Evolutionary conservation across 192 early-diverging fungal genomes (phyloP).

Genomic region (Backusella morwellensis): DNA sequence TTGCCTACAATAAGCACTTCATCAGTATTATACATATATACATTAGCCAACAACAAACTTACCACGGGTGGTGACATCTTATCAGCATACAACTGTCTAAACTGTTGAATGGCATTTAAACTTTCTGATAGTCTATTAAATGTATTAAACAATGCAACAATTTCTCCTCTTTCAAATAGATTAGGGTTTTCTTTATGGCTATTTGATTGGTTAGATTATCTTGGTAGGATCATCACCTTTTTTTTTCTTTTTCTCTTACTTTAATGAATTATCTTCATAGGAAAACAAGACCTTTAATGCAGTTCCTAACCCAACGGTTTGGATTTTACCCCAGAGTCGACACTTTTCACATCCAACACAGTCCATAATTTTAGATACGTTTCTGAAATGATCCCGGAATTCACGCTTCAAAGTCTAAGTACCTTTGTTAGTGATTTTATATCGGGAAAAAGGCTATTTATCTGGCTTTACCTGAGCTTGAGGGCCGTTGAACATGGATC

Average conservation of each 20-base stretch:
- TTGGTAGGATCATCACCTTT: not conserved
- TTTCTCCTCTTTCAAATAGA: conserved; percentile 70
- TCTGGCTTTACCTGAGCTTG: conserved; percentile 36
- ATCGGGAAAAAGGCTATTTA: not conserved
- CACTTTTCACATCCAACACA: conserved; percentile 99
- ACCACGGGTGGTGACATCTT: conserved; percentile 5
- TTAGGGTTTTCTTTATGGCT: conserved; percentile 52
- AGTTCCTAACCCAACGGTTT: conserved; percentile 92
- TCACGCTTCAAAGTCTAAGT: conserved; percentile 71
- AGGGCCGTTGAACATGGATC: conserved; percentile 72
- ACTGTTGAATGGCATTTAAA: conserved; percentile 75
- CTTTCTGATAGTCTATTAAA: conserved; percentile 87
- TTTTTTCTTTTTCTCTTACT: conserved; percentile 36
- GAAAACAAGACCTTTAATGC: conserved; percentile 96
- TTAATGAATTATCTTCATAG: conserved; percentile 57
- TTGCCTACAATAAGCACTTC: not conserved
- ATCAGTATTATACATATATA: not conserved
- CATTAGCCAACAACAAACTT: not conserved
- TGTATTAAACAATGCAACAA: conserved; percentile 90
- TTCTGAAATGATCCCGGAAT: conserved; percentile 91
- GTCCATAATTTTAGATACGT: conserved; percentile 98
- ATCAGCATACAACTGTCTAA: conserved; percentile 73
- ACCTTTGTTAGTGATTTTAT: not conserved
- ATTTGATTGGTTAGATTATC: not conserved
- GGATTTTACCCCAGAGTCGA: conserved; percentile 96